phyloP scores from a whole-genome alignment of 768 basidiomycete genomes.

The Lactifluus rugatus region DNA sequence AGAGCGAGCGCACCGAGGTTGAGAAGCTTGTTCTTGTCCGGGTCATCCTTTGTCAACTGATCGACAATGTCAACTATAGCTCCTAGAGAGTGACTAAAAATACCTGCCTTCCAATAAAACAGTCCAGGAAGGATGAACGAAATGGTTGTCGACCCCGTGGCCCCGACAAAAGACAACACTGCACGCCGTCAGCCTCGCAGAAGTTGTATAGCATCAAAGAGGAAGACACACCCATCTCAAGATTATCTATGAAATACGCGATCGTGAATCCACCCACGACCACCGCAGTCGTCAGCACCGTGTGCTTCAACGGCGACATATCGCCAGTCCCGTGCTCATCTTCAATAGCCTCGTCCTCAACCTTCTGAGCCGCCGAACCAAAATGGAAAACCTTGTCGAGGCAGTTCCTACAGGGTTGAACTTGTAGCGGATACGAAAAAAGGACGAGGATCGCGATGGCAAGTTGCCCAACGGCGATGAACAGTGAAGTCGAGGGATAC shows the following conservation, averaged over 20 bases:
- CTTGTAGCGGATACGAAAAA: slow-evolving; percentile 91
- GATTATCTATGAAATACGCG: slow-evolving; percentile 69
- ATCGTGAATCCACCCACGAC: slow-evolving; percentile 55
- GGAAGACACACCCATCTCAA: slow-evolving; percentile 55
- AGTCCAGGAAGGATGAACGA: slow-evolving; percentile 92
- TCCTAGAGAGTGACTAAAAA: background rate
- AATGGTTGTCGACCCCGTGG: slow-evolving; percentile 93
- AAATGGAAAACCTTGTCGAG: slow-evolving; percentile 79
- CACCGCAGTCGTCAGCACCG: slow-evolving; percentile 57
- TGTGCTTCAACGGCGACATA: slow-evolving; percentile 60
- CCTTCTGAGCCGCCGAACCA: slow-evolving; percentile 25
- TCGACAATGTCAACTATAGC: background rate
- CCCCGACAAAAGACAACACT: slow-evolving; percentile 95
- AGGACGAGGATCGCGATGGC: slow-evolving; percentile 87
- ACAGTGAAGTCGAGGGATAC: slow-evolving; percentile 83
- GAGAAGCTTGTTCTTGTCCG: slow-evolving; percentile 41
- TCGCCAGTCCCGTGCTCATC: slow-evolving; percentile 50
- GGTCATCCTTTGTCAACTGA: slow-evolving; percentile 63
- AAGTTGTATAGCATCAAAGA: background rate
- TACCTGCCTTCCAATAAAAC: slow-evolving; percentile 81
- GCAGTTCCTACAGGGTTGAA: slow-evolving; percentile 87
- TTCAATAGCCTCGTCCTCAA: slow-evolving; percentile 38
- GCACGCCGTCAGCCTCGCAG: slow-evolving; percentile 9
- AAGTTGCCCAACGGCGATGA: slow-evolving; percentile 86
- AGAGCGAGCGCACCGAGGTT: slow-evolving; percentile 55